Percentiles rank a stretch among this genome's conserved stretches.
phyloP scores from a whole-genome alignment of 148 eudicot species.

The Polygonum aviculare region DNA sequence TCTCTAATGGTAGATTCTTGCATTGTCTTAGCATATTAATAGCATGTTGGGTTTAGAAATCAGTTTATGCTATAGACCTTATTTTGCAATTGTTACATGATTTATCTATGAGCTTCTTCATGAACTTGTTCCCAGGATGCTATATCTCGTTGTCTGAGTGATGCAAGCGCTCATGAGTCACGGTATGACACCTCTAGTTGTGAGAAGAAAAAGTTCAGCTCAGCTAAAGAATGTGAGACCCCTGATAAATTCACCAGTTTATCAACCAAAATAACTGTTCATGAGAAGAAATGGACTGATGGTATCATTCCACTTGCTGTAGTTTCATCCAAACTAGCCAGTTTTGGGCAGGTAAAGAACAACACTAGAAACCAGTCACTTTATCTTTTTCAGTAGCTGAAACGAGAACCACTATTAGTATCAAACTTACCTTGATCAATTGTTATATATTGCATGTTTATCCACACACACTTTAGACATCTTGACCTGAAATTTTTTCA shows the following conservation, averaged over 20 bases:
- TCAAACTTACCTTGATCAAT: too few relatives aligned
- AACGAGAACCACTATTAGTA: too few relatives aligned
- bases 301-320: conserved; percentile 75
- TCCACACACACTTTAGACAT: too few relatives aligned
- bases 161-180: conserved; percentile 42
- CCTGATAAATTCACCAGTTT: conserved; percentile 32
- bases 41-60: not conserved
- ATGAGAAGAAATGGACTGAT: conserved; percentile 98
- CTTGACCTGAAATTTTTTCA: too few relatives aligned
- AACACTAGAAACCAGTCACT: not conserved
- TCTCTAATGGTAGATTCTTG: not conserved
- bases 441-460: too few relatives aligned
- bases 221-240: conserved; percentile 22
- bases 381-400: not conserved
- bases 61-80: not conserved
- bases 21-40: too few relatives aligned
- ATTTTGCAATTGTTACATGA: not conserved
- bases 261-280: conserved; percentile 58
- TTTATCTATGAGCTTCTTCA: not conserved
- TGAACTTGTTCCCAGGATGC: conserved; percentile 53
- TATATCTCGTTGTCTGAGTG: conserved; percentile 82
- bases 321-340: conserved; percentile 59
- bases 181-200: conserved; percentile 35
- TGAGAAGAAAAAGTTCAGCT: conserved; percentile 36
- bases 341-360: conserved; percentile 71